Conservation (phyloP, 2,329 filamentous ascomycete genomes). For the Beauveria sp. region DNA sequence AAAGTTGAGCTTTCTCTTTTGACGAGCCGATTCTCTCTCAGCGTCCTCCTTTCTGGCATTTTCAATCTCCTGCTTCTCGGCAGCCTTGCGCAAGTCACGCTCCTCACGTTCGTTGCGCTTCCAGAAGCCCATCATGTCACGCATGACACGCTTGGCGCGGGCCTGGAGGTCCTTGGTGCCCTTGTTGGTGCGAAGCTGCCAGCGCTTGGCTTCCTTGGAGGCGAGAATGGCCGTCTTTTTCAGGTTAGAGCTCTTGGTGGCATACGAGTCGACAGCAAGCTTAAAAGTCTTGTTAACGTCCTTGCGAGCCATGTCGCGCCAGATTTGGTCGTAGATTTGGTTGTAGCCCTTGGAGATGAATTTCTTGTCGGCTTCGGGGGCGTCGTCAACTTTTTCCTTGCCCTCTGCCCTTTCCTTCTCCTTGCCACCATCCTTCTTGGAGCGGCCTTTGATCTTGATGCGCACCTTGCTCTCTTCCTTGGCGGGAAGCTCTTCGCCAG, state of each 20-base stretch:
- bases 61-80: conserved; percentile 92
- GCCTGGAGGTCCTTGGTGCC: conserved; percentile 97
- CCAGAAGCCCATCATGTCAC: conserved; percentile 99
- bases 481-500: conserved; percentile 60
- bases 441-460: conserved; percentile 52
- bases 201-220: conserved; percentile 92
- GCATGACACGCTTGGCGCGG: conserved; percentile 94
- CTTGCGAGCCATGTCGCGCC: conserved; percentile 88
- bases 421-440: conserved; percentile 33
- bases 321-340: conserved; percentile 95
- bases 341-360: conserved; percentile 91
- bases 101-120: conserved; percentile 98
- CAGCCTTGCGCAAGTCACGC: conserved; percentile 84
- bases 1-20: conserved; percentile 99
- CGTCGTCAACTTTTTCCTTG: conserved; percentile 44
- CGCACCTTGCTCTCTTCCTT: conserved; percentile 54
- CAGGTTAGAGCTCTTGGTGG: conserved; percentile 86
- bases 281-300: conserved; percentile 90
- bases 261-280: conserved; percentile 76
- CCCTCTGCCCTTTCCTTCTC: conserved; percentile 36
- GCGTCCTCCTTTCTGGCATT: conserved; percentile 95
- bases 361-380: conserved; percentile 49
- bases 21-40: conserved; percentile 91
- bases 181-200: conserved; percentile 97
- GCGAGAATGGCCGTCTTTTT: conserved; percentile 96